Evolutionary conservation across 208 protist species (phyloP), one percentile per base, ranked within the genome.

Genomic region (Trypanosoma theileri): DNA sequence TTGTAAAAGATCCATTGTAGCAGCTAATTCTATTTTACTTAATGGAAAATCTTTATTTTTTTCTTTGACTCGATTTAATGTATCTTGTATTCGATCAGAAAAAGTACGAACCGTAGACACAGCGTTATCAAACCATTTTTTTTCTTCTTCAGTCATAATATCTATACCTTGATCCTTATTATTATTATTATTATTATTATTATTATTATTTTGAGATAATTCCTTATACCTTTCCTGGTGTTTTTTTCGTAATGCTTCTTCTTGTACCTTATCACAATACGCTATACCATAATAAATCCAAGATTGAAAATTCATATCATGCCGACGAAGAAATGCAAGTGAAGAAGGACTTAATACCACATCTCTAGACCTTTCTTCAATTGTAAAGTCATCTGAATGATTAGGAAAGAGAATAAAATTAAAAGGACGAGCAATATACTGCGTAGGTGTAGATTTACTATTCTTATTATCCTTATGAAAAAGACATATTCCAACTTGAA

Each of bases 401-500:
- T 86, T 68, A 52, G 89, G 85, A 66, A 94, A 89, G 28, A 88
- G 70, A 44, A 91, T 12, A 77, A 92, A 92, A 57, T 92, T 91
- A 75, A 94, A 89, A 28, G 89, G 84, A 35, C 75, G 59, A 26
- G 83, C 84, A 55, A 73, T 63, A 69, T 89, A 88, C 0, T 52
- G 69, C 67, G 24, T 21, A 19, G 59, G 65, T 24, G 55, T 59
- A 57, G 77, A 59, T 21, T 35, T 14, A 56, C 28, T 0, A 26
- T 51, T n/a, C 46, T 57, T 45, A 3, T 52, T 19, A 8, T 75
- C 74, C n/a, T 64, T 70, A 52, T 88, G 81, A 65, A 95, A 92
- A 13, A 95, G 81, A 52, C 86, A 92, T 40, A 95, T 73, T 16
- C 89, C 89, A 19, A 92, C 83, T 71, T 95, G 89, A 58, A 95